Base-by-base conservation (phyloP, 1,284 basidiomycete genomes). In the Leccinum subrobustum region DNA sequence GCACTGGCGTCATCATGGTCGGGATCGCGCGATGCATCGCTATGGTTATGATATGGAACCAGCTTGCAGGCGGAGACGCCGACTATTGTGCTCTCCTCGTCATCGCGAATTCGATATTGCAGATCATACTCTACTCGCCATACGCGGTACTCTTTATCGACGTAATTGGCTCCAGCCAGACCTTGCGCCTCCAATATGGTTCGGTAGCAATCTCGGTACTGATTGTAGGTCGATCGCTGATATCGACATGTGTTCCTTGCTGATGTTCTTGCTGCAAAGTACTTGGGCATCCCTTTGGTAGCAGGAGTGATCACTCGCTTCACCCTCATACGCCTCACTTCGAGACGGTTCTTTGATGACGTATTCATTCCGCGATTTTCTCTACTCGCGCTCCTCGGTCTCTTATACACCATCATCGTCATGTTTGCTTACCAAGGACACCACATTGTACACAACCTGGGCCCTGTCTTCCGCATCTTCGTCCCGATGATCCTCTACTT, bases 31-130 rank as follows among this genome's bases (percentile, higher is more conserved):
- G 86, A 31, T 87, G 83, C 66, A 86, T 90, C 67, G 89, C 89
- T 9, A 93, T 92, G 91, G 91, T 93, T 61, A 83, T 92, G 78
- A 88, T 93, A 29, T 93, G 91, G 93, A 93, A 88, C 70, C 80
- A 85, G 59, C 83, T 95, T n/a, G 91, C 91, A 0, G 73, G 79
- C 20, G 93, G 93, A 2, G 86, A 95, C 67, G 69, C 71, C 18
- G 83, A 94, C 64, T 91, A 90, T 69, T 93, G 92, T 69, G 93
- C 93, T 23, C 87, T 87, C 56, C 76, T 88, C 5, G 85, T 88
- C 44, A 80, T 86, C 8, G 67, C 86, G 57, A 88, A 89, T 65
- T 83, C 84, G 2, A 64, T 86, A 3, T 77, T 93, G 29, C 91
- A 95, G 75, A 90, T 95, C 52, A 77, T 89, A 6, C 79, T 95